Conservation (phyloP, 2,329 filamentous ascomycete genomes). For the Stagonosporopsis rhizophila region DNA sequence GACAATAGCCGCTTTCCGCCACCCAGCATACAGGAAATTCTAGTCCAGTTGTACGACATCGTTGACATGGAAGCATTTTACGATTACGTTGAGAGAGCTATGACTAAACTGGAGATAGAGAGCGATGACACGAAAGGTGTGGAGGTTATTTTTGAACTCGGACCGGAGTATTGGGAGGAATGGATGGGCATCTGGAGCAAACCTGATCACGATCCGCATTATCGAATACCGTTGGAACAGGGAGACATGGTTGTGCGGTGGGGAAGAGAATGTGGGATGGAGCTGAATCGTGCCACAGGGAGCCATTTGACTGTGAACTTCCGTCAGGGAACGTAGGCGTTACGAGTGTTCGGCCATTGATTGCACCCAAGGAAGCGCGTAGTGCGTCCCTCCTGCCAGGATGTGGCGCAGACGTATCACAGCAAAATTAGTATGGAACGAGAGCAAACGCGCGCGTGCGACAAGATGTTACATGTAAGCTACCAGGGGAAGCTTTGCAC, state of each 20-base stretch:
- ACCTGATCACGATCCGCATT: neutral
- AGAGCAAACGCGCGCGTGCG: neutral
- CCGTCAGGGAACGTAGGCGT: neutral
- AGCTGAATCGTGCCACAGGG: neutral
- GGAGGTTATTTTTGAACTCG: conserved; percentile 8
- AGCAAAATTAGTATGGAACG: neutral
- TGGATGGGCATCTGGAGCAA: conserved; percentile 16
- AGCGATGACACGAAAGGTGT: neutral
- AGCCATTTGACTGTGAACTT: conserved; percentile 15
- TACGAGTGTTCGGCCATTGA: neutral
- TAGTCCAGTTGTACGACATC: conserved; percentile 6
- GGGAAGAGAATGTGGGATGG: conserved; percentile 10
- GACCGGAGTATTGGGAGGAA: neutral
- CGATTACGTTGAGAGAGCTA: neutral
- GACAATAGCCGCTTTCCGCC: neutral
- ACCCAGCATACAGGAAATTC: neutral
- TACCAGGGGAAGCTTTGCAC: neutral
- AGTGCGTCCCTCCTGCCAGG: neutral
- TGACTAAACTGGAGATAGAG: conserved; percentile 4
- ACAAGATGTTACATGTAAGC: neutral
- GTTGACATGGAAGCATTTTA: neutral
- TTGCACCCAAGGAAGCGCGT: neutral
- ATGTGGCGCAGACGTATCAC: neutral
- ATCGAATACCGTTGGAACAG: conserved; percentile 10
- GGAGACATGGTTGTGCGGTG: conserved; percentile 4